Base-by-base conservation (phyloP, 768 basidiomycete species). In the Lanmaoa rubissima region DNA sequence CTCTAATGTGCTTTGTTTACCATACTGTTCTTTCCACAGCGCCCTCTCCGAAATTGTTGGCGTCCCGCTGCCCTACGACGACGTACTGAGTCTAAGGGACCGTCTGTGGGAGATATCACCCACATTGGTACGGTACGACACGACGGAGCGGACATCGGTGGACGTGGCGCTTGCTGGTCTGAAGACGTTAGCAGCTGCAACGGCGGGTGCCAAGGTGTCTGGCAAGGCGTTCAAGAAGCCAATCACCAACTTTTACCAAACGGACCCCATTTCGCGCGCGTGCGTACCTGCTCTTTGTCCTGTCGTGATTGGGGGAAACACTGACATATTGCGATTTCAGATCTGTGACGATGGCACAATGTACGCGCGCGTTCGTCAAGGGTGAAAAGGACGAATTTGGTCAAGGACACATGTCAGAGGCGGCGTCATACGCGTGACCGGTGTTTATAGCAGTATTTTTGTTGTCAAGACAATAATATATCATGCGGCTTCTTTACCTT, bases 91-190 rank as follows among this genome's bases (percentile, higher is more conserved):
- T 45, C 76, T 99, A 44, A 84, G 95, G 38, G 94, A 98, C 67
- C 84, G 97, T 36, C 84, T 98, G 83, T 98, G 96, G 96, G 94
- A 96, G 69, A 86, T 99, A 61, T 90, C 92, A 21, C 97, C 97
- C 2, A 80, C 92, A 2, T 78, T 98, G 28, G 85, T 96, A 38
- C 81, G 93, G 60, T 94, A 95, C 68, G 94, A 95, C 64, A 75
- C 77, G 43, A 78, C 85, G 14, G 97, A 98, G 75, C 76, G 73
- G 24, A 92, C 90, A 1, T 93, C 92, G 3, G 60, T 73, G 1
- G 90, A 90, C 36, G 76, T 94, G 39, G 84, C 88, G 19, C 74
- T 87, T 48, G 78, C 79, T 48, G 94, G 94, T 5, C 73, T 96
- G 12, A 82, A 80, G 63, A 71, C 76, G 1, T 69, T 96, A 9